Percentiles rank a stretch among this genome's conserved stretches.
These are phyloP conservation scores for Dendrobium officinale DNA, from an alignment of 106 monocot species.

Conservation along the genomic window DNA sequence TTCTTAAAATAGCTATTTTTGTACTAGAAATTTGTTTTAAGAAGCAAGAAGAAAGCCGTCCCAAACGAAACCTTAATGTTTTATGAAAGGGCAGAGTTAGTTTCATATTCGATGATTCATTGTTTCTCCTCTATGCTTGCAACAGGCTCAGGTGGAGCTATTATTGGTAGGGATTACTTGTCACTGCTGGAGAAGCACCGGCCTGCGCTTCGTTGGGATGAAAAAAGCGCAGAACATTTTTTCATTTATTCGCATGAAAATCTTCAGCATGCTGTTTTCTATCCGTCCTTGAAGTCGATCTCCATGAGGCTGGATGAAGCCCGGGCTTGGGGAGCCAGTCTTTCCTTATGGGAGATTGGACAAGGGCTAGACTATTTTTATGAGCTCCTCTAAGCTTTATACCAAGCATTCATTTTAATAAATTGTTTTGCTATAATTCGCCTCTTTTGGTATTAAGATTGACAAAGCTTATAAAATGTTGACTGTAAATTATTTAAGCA, in stretches of 20 bases:
- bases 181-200: conserved; percentile 60
- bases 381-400: conserved; percentile 58
- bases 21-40: too few relatives aligned
- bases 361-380: conserved; percentile 92
- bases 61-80: too few relatives aligned
- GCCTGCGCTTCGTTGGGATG: conserved; percentile 67
- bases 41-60: too few relatives aligned
- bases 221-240: conserved; percentile 74
- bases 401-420: not conserved
- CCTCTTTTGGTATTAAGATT: not conserved
- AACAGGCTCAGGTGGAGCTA: conserved; percentile 49
- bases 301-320: conserved; percentile 68
- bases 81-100: not conserved
- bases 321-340: conserved; percentile 49
- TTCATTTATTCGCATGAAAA: conserved; percentile 55
- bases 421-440: not conserved
- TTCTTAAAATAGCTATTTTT: too few relatives aligned
- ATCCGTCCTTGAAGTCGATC: conserved; percentile 72
- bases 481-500: too few relatives aligned
- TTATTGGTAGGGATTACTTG: conserved; percentile 61
- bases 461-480: not conserved
- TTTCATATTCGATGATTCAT: not conserved
- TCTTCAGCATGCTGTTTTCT: conserved; percentile 66
- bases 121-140: not conserved
- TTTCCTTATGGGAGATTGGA: conserved; percentile 93